Evolutionary conservation across 352 stramenopile species (phyloP), one percentile per base, ranked within the genome.

Genomic region (Blastocystis sp.): DNA sequence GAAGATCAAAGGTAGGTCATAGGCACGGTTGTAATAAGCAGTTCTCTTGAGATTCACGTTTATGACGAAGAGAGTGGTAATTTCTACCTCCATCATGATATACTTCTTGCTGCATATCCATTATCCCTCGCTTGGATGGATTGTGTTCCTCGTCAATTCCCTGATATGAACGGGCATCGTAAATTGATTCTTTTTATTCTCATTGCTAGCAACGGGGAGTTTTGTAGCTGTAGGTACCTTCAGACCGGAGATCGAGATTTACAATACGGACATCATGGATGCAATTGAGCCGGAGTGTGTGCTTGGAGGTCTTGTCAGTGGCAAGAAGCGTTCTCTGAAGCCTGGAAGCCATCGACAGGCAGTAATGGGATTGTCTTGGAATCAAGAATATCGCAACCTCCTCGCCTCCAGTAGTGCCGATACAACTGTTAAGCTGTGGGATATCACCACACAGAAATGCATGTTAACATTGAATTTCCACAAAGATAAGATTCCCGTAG

Each of bases 51-150:
- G 90, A 93, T 99, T 81, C 95, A 99, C 86, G 93, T 99, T 4
- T 99, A 98, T 90, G 96, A 98, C 87, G 93, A 97, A 75, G 91
- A 97, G 81, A 95, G 92, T 11, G 95, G 94, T 7, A 97, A 96
- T 86, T 89, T 99, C 66, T 99, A 98, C 90, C 95, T 99, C 49
- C 97, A 99, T 92, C 97, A 99, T 91, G 97, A 99, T 89, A 98
- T 99, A 90, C 95, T 97, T 59, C 90, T 99, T 49, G 95, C 96
- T 2, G 94, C 96, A 19, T 99, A 98, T 89, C 97, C 97, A 32
- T 91, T 99, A n/a, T 96, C 92, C 85, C 88, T 99, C 39, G 94
- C 94, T 6, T 98, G 97, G 92, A 95, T 98, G 89, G 94, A 97
- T 89, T 95, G 58, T 90, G 91, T 49, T 92, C 93, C 61, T 52